Evolutionary conservation across 2,329 filamentous ascomycete genomes (phyloP).

Genomic region (Neofusicoccum parvum): DNA sequence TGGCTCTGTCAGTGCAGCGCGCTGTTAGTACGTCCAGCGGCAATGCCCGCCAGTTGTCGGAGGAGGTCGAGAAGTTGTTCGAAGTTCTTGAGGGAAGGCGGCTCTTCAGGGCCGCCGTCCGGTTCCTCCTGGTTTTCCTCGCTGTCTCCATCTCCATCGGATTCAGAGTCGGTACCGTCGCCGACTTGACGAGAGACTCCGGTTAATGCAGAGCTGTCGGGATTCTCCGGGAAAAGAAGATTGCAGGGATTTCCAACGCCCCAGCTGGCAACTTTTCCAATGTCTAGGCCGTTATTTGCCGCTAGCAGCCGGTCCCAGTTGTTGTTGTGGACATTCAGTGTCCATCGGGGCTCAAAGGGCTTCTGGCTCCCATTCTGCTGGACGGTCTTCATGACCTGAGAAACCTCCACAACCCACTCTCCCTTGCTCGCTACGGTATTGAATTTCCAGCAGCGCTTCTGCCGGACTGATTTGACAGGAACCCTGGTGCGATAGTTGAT

Average conservation of each 20-base stretch:
- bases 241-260: not conserved
- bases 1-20: not conserved
- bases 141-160: not conserved
- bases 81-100: not conserved
- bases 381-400: not conserved
- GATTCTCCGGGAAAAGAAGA: not conserved
- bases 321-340: not conserved
- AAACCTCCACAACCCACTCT: constrained; percentile 5
- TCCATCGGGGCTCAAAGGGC: not conserved
- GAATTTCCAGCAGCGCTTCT: constrained; percentile 14
- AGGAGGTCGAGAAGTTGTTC: not conserved
- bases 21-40: not conserved
- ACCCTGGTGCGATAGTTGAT: not conserved
- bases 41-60: not conserved
- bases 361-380: not conserved
- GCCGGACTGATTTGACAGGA: not conserved
- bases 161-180: not conserved
- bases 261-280: constrained; percentile 4
- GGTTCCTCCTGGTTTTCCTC: not conserved
- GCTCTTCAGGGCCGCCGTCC: not conserved
- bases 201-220: not conserved
- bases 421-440: not conserved
- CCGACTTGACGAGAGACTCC: not conserved
- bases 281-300: not conserved
- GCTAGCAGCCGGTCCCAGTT: not conserved